phyloP scores from a whole-genome alignment of 495 filamentous ascomycete genomes.

The Hypomontagnella submonticulosa region DNA sequence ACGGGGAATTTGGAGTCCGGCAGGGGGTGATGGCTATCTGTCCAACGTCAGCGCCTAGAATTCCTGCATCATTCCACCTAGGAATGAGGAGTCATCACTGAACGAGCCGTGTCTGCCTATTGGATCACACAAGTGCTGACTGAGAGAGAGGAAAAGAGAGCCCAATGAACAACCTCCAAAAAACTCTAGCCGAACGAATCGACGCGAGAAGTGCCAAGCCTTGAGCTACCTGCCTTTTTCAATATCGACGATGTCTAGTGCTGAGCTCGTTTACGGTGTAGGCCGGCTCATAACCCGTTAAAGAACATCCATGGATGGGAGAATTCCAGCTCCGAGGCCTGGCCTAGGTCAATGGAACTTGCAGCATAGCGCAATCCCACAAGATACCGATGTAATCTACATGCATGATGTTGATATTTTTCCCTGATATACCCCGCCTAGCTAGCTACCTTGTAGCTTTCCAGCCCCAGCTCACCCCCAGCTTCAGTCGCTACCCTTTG shows the following conservation, averaged over 20 bases:
- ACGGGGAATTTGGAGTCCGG: constrained; percentile 25
- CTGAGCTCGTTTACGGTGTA: constrained; percentile 24
- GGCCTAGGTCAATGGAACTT: constrained; percentile 33
- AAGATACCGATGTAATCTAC: constrained; percentile 39
- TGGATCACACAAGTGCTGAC: constrained; percentile 9
- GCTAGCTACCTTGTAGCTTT: not conserved
- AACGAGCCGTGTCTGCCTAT: constrained; percentile 20
- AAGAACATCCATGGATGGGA: constrained; percentile 22
- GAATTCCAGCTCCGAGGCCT: constrained; percentile 27
- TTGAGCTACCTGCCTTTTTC: constrained; percentile 41
- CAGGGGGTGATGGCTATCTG: constrained; percentile 15
- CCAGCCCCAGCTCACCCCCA: constrained; percentile 12
- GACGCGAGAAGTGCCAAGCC: constrained; percentile 39
- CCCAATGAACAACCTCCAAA: constrained; percentile 21
- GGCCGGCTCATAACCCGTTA: constrained; percentile 9
- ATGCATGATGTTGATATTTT: constrained; percentile 41
- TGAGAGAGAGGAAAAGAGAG: constrained; percentile 6
- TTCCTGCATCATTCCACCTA: constrained; percentile 24
- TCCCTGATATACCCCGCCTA: constrained; percentile 35
- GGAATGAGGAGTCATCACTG: constrained; percentile 23
- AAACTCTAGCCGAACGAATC: constrained; percentile 23
- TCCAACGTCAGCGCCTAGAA: constrained; percentile 36
- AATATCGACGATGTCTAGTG: constrained; percentile 28
- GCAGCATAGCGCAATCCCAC: constrained; percentile 37
- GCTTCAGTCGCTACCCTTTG: constrained; percentile 1